Percentiles rank a stretch among this genome's conserved stretches.
These are phyloP conservation scores for Epichloe glyceriae DNA, from an alignment of 2,329 filamentous ascomycete species.

Conservation along the genomic window DNA sequence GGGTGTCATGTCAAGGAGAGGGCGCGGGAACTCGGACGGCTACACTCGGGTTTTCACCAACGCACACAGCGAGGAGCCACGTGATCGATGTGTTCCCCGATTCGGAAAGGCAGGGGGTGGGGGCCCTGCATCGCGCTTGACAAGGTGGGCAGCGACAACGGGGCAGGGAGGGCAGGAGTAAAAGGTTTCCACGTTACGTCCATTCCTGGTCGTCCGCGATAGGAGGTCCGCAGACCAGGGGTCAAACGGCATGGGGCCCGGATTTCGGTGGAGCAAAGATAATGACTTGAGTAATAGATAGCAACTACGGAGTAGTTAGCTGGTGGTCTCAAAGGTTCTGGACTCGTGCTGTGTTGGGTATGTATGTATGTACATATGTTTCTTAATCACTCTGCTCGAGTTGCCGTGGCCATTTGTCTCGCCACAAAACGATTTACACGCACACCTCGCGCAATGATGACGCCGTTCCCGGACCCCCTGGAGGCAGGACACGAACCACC, in stretches of 20 bases:
- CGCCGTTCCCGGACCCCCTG: slow-evolving; percentile 7
- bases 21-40: slow-evolving; percentile 3
- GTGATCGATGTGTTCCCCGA: slow-evolving; percentile 9
- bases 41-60: slow-evolving; percentile 12
- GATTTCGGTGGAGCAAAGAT: slow-evolving; percentile 5
- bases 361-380: no score
- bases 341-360: not conserved
- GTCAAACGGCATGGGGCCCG: slow-evolving; percentile 1
- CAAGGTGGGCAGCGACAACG: not conserved
- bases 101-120: slow-evolving; percentile 1
- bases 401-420: not conserved
- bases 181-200: not conserved
- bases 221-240: no score
- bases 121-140: slow-evolving; percentile 3
- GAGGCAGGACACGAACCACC: not conserved
- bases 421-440: not conserved
- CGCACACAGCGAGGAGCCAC: slow-evolving; percentile 9
- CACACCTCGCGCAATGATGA: slow-evolving; percentile 1
- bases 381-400: not conserved
- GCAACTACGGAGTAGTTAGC: not conserved
- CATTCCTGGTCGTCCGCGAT: not conserved
- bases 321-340: not conserved
- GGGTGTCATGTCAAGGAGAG: not conserved
- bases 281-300: slow-evolving; percentile 3
- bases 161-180: not conserved